A percentile compares a stretch with the other conserved stretches of the same genome.
These are phyloP conservation scores for Aspergillus olivimuriae DNA, from an alignment of 495 filamentous ascomycete genomes.

Conservation along the genomic window DNA sequence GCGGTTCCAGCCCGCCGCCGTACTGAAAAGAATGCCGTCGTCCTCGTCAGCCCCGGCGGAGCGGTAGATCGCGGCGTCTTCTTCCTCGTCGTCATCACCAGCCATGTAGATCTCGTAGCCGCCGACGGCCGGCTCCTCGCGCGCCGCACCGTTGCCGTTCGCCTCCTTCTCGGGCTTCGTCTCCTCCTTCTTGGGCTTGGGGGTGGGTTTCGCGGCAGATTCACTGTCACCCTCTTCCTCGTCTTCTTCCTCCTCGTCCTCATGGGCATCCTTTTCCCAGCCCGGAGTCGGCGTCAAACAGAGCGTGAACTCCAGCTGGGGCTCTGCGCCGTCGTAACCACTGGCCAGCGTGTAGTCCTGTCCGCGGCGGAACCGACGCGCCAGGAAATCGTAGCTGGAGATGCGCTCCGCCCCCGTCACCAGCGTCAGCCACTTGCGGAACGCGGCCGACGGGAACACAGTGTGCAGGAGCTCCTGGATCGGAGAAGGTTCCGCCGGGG, in stretches of 20 bases:
- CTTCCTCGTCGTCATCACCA: slow-evolving; percentile 67
- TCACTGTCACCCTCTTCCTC: slow-evolving; percentile 26
- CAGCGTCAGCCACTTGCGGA: slow-evolving; percentile 80
- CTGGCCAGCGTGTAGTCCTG: slow-evolving; percentile 91
- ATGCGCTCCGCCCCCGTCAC: slow-evolving; percentile 64
- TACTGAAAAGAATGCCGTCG: slow-evolving; percentile 85
- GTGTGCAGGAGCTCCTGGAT: slow-evolving; percentile 69
- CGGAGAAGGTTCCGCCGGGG: slow-evolving; percentile 48
- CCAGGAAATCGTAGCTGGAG: slow-evolving; percentile 60
- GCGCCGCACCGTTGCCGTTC: slow-evolving; percentile 22
- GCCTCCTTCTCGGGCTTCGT: slow-evolving; percentile 9
- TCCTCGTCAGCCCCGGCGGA: slow-evolving; percentile 68
- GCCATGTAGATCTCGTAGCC: slow-evolving; percentile 93
- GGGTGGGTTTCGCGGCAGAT: too few species aligned
- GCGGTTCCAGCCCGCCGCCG: slow-evolving; percentile 82
- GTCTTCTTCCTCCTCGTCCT: slow-evolving; percentile 46
- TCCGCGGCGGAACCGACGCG: slow-evolving; percentile 78
- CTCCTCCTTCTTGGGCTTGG: slow-evolving; percentile 15
- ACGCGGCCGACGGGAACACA: slow-evolving; percentile 77
- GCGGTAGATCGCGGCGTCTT: slow-evolving; percentile 67
- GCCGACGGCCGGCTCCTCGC: slow-evolving; percentile 56
- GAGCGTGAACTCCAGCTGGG: slow-evolving; percentile 81
- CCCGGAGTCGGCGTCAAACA: slow-evolving; percentile 73
- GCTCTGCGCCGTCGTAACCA: slow-evolving; percentile 64
- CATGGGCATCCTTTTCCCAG: slow-evolving; percentile 69